Evolutionary conservation across 176 grass and related monocot genomes (phyloP), one percentile per base, ranked within the genome.

Genomic region (Avena atlantica): DNA sequence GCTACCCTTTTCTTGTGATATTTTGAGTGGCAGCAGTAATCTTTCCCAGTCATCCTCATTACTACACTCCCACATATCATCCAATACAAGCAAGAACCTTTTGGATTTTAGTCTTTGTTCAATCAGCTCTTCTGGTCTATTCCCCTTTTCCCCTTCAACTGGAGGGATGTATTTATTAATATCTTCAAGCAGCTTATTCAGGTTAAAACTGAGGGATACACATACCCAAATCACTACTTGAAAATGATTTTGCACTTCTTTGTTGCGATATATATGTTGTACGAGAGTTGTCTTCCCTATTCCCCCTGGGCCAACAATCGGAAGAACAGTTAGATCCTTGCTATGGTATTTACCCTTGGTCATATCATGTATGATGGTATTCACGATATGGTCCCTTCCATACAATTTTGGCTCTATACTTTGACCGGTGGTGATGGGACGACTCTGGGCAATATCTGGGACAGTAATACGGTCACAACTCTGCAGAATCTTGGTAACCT

Each of bases 281-380:
- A 29, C 56, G 37, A 92, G 61, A 78, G 91, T 78, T 62, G 84
- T 93, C 72, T 93, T 93, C 3, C 91, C 81, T 66, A 93, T 63
- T 0, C 87, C 91, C 1, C 91, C 88, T 1, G 82, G 68, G 4
- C 91, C 91, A 57, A 87, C 80, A 71, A 93, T 82, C 2, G 87
- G 62, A 85, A 93, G 29, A 4, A 90, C 61, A 4, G 53, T 52
- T 1, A 90, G 37, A 2, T 58, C 78, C 14, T 56, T 2, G 0
- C 5, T 13, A 53, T 1, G 42, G 51, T 20, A 63, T 60, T 50
- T 0, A 16, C 14, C 67, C 57, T 59, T 20, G 3, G 40, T 78
- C 4, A 85, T 60, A 2, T 5, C 7, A 2, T 42, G 15, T n/a
- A 86, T 3, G 53, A 90, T 11, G 14, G 0, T 44, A 7, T 13